Evolutionary conservation across 352 stramenopile genomes (phyloP).

Genomic region (Phytophthora sansomeana): DNA sequence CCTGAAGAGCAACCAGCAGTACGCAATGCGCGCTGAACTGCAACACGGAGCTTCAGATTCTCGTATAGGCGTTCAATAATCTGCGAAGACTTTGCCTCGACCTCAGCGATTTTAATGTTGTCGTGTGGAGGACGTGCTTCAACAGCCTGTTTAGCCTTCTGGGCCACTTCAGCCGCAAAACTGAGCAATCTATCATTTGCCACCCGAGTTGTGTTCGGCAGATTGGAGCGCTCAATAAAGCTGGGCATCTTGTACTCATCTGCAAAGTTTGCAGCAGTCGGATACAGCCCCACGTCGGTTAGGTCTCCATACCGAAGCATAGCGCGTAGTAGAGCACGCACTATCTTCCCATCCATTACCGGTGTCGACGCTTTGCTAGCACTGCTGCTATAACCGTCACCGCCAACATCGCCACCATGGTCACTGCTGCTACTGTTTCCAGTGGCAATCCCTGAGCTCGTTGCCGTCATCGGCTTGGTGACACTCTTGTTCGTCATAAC

Average conservation of each 20-base stretch:
- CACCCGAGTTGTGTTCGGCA: conserved; percentile 62
- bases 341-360: conserved; percentile 61
- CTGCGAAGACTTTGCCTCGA: conserved; percentile 77
- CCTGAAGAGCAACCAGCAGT: conserved; percentile 52
- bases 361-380: conserved; percentile 35
- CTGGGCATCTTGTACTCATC: conserved; percentile 83
- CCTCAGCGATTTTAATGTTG: conserved; percentile 77
- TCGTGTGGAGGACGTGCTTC: conserved; percentile 68
- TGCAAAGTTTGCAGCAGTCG: conserved; percentile 61
- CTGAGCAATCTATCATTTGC: conserved; percentile 60
- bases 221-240: conserved; percentile 75
- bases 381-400: conserved; percentile 45
- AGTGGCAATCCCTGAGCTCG: conserved; percentile 23
- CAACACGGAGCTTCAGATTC: conserved; percentile 86
- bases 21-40: conserved; percentile 77
- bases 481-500: conserved; percentile 53
- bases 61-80: conserved; percentile 88
- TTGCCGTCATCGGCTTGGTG: conserved; percentile 39
- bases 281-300: conserved; percentile 73
- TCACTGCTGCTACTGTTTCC: conserved; percentile 38
- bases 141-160: conserved; percentile 57
- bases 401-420: conserved; percentile 52
- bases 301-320: conserved; percentile 86
- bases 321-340: conserved; percentile 71
- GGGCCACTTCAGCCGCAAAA: conserved; percentile 72